phyloP scores from a whole-genome alignment of 805 yeast genomes.

The Nakazawaea holstii region DNA sequence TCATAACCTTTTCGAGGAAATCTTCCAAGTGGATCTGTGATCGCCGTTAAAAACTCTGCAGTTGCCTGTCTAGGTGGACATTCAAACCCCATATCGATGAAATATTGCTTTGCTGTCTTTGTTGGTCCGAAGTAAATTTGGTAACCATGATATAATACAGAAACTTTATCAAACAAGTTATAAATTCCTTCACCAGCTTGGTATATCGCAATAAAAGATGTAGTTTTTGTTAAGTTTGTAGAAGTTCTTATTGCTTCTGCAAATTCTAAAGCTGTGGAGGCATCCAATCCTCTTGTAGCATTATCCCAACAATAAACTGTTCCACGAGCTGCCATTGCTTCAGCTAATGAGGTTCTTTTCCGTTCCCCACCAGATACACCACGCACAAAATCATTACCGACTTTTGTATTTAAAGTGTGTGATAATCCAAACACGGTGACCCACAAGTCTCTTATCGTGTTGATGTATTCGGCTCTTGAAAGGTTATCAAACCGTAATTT shows the following conservation, averaged over 20 bases:
- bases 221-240: conserved; percentile 47
- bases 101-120: conserved; percentile 40
- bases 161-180: conserved; percentile 54
- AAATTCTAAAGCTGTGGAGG: conserved; percentile 66
- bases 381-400: conserved; percentile 42
- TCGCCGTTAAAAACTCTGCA: too few relatives aligned
- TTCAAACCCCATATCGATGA: conserved; percentile 48
- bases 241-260: conserved; percentile 54
- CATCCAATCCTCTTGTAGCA: conserved; percentile 69
- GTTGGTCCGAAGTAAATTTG: conserved; percentile 53
- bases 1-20: conserved; percentile 41
- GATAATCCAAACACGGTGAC: conserved; percentile 52
- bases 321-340: conserved; percentile 50
- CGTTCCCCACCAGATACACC: conserved; percentile 59
- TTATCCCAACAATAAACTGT: conserved; percentile 62
- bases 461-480: conserved; percentile 40
- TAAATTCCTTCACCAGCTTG: conserved; percentile 66
- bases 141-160: conserved; percentile 53
- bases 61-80: conserved; percentile 55
- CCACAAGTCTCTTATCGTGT: conserved; percentile 37
- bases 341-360: conserved; percentile 64
- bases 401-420: conserved; percentile 45
- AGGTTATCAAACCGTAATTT: conserved; percentile 41
- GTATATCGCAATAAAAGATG: conserved; percentile 60
- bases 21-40: conserved; percentile 49